phyloP scores from a whole-genome alignment of 2,329 filamentous ascomycete species.

The Drechslerella dactyloides region DNA sequence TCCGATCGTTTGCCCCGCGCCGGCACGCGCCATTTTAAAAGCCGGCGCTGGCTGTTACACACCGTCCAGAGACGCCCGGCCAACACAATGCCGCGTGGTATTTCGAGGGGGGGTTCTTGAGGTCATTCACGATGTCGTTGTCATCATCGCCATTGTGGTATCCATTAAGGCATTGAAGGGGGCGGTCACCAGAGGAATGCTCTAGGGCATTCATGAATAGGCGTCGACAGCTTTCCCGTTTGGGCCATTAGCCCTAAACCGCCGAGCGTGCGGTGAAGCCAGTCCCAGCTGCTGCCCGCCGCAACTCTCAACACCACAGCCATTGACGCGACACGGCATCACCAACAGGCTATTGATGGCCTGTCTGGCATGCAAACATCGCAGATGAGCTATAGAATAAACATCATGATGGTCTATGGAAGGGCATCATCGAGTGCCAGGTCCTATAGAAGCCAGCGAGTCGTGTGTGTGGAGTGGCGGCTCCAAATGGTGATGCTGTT shows the following conservation, averaged over 20 bases:
- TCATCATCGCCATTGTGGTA: background rate
- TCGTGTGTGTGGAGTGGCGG: too few species aligned
- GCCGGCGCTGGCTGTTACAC: constrained; percentile 3
- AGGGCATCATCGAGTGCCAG: too few species aligned
- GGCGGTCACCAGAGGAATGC: too few species aligned
- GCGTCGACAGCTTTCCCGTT: background rate
- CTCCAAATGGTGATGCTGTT: too few species aligned
- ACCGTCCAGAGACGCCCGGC: background rate
- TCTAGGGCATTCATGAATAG: background rate
- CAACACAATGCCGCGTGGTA: constrained; percentile 40
- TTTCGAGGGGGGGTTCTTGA: constrained; percentile 3
- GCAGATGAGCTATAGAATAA: too few species aligned
- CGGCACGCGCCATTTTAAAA: background rate
- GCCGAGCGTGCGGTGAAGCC: constrained; percentile 5
- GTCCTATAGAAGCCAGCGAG: too few species aligned
- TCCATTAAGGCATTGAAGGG: too few species aligned
- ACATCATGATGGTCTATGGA: too few species aligned
- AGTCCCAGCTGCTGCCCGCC: background rate
- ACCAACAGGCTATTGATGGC: too few species aligned
- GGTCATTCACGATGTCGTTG: background rate
- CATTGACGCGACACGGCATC: too few species aligned
- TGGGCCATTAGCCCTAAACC: background rate
- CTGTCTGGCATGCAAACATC: too few species aligned
- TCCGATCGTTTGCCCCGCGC: constrained; percentile 1
- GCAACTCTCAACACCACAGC: background rate